Base-by-base conservation (phyloP, 2,329 filamentous ascomycete genomes). In the Aspergillus brunneoviolaceus region DNA sequence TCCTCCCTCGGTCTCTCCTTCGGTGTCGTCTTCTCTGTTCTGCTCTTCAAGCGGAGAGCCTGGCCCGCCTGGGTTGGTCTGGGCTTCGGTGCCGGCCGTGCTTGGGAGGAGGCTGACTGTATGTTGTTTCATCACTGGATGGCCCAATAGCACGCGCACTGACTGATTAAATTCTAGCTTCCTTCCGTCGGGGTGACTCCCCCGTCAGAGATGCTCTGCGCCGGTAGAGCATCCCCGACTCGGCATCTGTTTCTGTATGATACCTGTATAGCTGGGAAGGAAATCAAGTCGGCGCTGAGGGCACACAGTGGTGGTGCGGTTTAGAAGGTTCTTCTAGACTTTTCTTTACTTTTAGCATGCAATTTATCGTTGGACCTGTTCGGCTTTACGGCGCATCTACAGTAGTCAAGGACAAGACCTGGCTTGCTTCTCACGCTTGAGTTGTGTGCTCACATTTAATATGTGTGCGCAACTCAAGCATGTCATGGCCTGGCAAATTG, bases 81-180 rank as follows among this genome's bases (percentile, higher is more conserved):
- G 58, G 95, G 95, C 60, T 98, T 99, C 77, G 95, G 96, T 76
- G 93, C 93, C 65, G 95, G 95, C 72, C 88, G 96, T 73, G 95
- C 95, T 60, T 99, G 96, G 84, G 95, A 99, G 80, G 95, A 99
- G 84, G 97, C 95, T 81, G 96, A 99, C 82, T 90, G 85, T 81
- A 89, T 82, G 80, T 74, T 64, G 23, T 16, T 33, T n/a, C 1
- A 16, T 10, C 23, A 5, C 35, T n/a, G 11, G 29, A 14, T n/a
- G 54, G 14, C 23, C 11, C 21, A 23, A 19, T 21, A 27, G 21
- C 21, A 35, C 21, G 16, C 14, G 2, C 6, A 19, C 23, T 55
- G 42, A 59, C 67, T 68, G 64, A 69, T 57, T 47, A 29, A 29
- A 16, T 45, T 58, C 42, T 63, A 79, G 77, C 76, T 69, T 78